Evolutionary conservation across 345 rosid species (phyloP), one percentile per base, ranked within the genome.

Genomic region (Gossypium arboreum): DNA sequence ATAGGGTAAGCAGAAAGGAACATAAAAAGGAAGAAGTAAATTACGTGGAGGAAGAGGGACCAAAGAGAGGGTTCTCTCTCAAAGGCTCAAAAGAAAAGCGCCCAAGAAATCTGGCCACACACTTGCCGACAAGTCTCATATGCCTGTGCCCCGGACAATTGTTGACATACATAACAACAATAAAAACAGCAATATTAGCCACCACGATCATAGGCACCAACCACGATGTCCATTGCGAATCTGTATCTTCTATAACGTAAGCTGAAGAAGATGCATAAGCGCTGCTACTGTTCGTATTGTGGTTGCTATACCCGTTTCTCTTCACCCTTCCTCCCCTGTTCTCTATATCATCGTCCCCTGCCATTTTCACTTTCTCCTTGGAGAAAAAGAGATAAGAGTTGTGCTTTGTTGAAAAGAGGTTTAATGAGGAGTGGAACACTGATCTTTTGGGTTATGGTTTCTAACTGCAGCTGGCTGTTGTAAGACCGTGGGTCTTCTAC

Each of bases 21-120:
- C 50, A 70, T 9, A 27, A 62, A 24, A 18, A 3, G 50, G 76
- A 22, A 71, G 25, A 16, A 77, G 65, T 45, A 64, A 73, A 81
- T 47, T 82, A 92, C 98, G 98, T 90, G 8, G 51, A 76, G 77
- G 92, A 79, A 77, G 98, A 92, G 0, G 98, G 97, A 44, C 98
- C 98, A 57, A 92, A 89, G 63, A 92, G 90, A 64, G 98, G 98
- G 74, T 92, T 94, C 73, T 67, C 85, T 13, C 83, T 86, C 77
- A 90, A 78, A 68, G 98, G 92, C 87, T 94, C 88, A 52, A 94
- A 94, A 2, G 98, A 92, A 79, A 92, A 75, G 69, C 98, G 88
- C 3, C 96, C 94, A 12, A 92, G 90, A 77, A 94, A 90, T 71
- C 52, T 83, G 3, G 92, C 92, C 55, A 91, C 90, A 71, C 98